Conservation (phyloP, 768 basidiomycete genomes). For the Mycena chlorophos region DNA sequence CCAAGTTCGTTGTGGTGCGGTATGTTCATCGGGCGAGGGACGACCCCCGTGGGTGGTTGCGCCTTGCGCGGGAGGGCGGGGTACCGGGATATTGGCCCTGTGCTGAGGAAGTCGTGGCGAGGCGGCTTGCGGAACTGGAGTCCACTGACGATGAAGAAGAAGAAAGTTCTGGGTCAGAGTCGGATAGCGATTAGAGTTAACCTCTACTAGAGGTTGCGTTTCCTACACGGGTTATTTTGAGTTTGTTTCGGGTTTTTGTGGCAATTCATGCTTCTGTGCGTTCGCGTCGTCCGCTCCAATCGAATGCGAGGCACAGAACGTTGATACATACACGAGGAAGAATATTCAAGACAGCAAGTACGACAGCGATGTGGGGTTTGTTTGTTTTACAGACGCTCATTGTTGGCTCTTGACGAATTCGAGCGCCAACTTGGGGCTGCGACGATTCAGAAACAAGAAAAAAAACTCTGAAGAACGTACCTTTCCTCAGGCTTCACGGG, state of each 20-base stretch:
- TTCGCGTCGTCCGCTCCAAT: neutral
- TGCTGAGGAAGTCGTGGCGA: constrained; percentile 1
- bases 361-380: constrained; percentile 13
- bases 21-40: too few relatives aligned
- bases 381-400: constrained; percentile 7
- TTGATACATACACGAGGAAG: neutral
- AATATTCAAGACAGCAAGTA: constrained; percentile 18
- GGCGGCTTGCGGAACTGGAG: neutral
- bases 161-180: neutral
- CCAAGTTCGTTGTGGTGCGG: neutral
- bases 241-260: too few relatives aligned
- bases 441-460: neutral
- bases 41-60: neutral
- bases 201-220: too few relatives aligned
- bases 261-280: too few relatives aligned
- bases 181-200: too few relatives aligned
- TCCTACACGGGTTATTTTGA: neutral
- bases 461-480: constrained; percentile 36
- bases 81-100: constrained; percentile 3
- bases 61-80: neutral
- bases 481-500: constrained; percentile 89
- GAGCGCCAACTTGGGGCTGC: constrained; percentile 62
- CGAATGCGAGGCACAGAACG: neutral
- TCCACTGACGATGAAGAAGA: neutral
- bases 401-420: constrained; percentile 62